A percentile compares a stretch with the other conserved stretches of the same genome.
phyloP scores from a whole-genome alignment of 768 basidiomycete genomes.

The Psilocybe tampanensis region DNA sequence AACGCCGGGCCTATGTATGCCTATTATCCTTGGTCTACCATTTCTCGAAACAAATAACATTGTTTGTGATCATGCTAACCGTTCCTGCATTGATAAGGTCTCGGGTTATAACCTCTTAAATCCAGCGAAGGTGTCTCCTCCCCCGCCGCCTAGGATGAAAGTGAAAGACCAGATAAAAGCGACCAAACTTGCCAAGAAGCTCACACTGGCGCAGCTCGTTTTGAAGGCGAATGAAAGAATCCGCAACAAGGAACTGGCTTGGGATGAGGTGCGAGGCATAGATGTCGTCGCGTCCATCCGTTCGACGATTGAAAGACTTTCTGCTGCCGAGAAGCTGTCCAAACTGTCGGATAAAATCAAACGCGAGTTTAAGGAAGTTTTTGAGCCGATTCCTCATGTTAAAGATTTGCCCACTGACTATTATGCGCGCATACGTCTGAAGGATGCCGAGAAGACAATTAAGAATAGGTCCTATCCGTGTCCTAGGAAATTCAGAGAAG shows the following conservation, averaged over 20 bases:
- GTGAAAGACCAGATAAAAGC: not conserved
- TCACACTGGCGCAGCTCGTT: too few relatives aligned
- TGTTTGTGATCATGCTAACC: conserved; percentile 26
- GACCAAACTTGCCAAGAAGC: too few relatives aligned
- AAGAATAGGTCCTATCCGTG: conserved; percentile 29
- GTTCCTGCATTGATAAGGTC: conserved; percentile 15
- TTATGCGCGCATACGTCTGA: conserved; percentile 23
- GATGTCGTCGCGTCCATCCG: not conserved
- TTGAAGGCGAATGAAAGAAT: not conserved
- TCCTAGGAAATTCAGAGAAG: conserved; percentile 32
- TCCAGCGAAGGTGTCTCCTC: not conserved
- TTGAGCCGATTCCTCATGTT: conserved; percentile 30
- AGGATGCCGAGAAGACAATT: conserved; percentile 28
- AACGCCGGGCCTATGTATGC: conserved; percentile 22
- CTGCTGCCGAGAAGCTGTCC: not conserved
- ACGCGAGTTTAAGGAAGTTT: conserved; percentile 21
- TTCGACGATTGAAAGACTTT: conserved; percentile 1
- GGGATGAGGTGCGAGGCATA: not conserved
- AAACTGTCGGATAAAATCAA: conserved; percentile 1
- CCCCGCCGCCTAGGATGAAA: not conserved
- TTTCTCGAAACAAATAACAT: conserved; percentile 36
- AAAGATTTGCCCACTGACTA: conserved; percentile 24
- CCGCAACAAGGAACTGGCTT: not conserved
- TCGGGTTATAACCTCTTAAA: conserved; percentile 11
- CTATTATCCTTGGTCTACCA: conserved; percentile 34